phyloP scores from a whole-genome alignment of 1,284 basidiomycete genomes.

The Austroboletus niveus region DNA sequence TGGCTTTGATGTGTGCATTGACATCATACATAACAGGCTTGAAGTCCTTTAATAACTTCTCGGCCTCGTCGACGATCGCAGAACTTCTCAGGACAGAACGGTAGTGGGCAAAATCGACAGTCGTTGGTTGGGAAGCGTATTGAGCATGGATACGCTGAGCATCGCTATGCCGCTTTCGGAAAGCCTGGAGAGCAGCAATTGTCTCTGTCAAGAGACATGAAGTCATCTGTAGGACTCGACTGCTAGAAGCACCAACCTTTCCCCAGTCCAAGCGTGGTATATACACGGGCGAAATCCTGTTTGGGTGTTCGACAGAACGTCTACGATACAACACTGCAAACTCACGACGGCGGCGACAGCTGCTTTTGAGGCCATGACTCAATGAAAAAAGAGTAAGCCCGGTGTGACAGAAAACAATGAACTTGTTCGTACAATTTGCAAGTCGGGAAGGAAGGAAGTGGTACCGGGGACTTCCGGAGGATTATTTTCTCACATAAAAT shows the following conservation, averaged over 20 bases:
- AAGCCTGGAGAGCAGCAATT: constrained; percentile 84
- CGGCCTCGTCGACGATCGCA: constrained; percentile 87
- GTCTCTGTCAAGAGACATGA: constrained; percentile 62
- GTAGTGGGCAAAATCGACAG: constrained; percentile 91
- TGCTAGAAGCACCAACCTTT: constrained; percentile 62
- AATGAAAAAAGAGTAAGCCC: background rate
- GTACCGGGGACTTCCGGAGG: constrained; percentile 30
- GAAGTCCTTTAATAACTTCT: constrained; percentile 88
- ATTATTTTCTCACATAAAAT: constrained; percentile 7
- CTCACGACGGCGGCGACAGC: constrained; percentile 75
- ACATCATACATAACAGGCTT: constrained; percentile 98
- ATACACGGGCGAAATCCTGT: constrained; percentile 92
- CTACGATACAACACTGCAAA: constrained; percentile 1
- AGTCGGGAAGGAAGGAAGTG: constrained; percentile 10
- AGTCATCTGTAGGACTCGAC: constrained; percentile 1
- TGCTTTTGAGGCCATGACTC: constrained; percentile 77
- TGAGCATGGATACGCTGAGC: constrained; percentile 77
- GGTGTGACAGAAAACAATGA: constrained; percentile 2
- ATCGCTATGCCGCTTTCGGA: constrained; percentile 93
- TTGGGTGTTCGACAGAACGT: constrained; percentile 10
- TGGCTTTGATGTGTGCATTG: constrained; percentile 87
- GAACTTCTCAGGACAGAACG: constrained; percentile 91
- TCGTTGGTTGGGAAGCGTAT: constrained; percentile 73
- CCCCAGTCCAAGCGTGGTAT: constrained; percentile 86
- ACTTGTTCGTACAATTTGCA: constrained; percentile 9